phyloP scores from a whole-genome alignment of 371 early-diverging fungal genomes.

The Modicella reniformis region DNA sequence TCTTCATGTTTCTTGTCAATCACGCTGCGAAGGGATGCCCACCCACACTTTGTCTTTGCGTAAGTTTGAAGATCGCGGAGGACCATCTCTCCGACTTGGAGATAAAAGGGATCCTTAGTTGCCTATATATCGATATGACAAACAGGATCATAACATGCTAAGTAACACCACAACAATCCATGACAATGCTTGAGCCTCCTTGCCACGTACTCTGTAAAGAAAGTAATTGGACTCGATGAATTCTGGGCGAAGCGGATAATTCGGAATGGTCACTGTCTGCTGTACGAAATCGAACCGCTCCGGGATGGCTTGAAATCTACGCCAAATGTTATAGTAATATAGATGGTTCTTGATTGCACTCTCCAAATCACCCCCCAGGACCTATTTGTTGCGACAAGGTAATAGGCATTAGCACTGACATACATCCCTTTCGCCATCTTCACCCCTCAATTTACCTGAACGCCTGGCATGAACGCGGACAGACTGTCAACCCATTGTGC shows the following conservation, averaged over 20 bases:
- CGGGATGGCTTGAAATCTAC: slow-evolving; percentile 82
- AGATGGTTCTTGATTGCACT: slow-evolving; percentile 84
- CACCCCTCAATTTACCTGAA: too few relatives aligned
- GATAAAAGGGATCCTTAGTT: slow-evolving; percentile 89
- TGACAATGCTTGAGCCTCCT: not conserved
- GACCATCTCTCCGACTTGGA: slow-evolving; percentile 89
- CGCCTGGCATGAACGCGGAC: slow-evolving; percentile 91
- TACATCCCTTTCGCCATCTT: too few relatives aligned
- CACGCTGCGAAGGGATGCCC: slow-evolving; percentile 80
- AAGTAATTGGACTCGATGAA: slow-evolving; percentile 94
- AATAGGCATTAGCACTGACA: too few relatives aligned
- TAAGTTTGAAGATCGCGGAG: slow-evolving; percentile 79
- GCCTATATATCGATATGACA: slow-evolving; percentile 60
- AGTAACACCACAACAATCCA: not conserved
- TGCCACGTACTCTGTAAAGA: slow-evolving; percentile 75
- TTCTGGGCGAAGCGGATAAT: slow-evolving; percentile 93
- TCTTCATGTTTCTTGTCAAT: slow-evolving; percentile 73
- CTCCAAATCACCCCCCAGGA: slow-evolving; percentile 85
- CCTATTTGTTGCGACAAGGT: too few relatives aligned
- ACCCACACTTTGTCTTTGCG: slow-evolving; percentile 85
- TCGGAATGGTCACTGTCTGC: slow-evolving; percentile 68
- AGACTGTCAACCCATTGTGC: slow-evolving; percentile 90
- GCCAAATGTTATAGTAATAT: slow-evolving; percentile 88
- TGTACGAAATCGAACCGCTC: slow-evolving; percentile 84
- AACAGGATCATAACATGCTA: not conserved